phyloP scores from a whole-genome alignment of 2,329 filamentous ascomycete genomes.

The Fusarium sp. region DNA sequence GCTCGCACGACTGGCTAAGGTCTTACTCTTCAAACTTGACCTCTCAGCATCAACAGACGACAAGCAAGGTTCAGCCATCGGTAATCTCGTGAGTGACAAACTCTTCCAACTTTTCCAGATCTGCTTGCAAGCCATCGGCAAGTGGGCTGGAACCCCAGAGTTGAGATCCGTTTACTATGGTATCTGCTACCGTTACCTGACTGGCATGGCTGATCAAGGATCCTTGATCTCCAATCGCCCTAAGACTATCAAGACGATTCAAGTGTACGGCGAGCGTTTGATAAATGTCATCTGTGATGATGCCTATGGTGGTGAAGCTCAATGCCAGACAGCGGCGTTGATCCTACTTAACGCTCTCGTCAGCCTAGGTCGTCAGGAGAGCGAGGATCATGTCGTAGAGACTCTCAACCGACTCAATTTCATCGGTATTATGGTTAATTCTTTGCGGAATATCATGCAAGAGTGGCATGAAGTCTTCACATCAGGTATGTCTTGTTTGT shows the following conservation, averaged over 20 bases:
- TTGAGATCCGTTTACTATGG: constrained; percentile 90
- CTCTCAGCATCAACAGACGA: constrained; percentile 55
- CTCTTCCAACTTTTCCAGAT: constrained; percentile 92
- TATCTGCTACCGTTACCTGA: constrained; percentile 88
- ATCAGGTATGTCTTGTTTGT: constrained; percentile 60
- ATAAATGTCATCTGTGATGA: constrained; percentile 93
- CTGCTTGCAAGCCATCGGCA: constrained; percentile 81
- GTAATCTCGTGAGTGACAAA: constrained; percentile 86
- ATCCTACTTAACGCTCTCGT: constrained; percentile 85
- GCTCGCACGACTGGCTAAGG: constrained; percentile 79
- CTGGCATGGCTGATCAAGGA: constrained; percentile 71
- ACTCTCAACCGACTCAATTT: constrained; percentile 89
- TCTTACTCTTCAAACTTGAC: constrained; percentile 78
- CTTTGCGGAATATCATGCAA: constrained; percentile 79
- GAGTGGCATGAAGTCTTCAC: constrained; percentile 73
- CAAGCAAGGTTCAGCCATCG: constrained; percentile 61
- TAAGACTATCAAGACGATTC: constrained; percentile 79
- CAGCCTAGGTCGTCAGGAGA: constrained; percentile 76
- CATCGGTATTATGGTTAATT: constrained; percentile 88
- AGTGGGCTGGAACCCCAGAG: constrained; percentile 75
- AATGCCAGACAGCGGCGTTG: constrained; percentile 86
- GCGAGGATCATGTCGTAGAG: constrained; percentile 80
- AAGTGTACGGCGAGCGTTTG: constrained; percentile 77
- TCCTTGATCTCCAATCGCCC: constrained; percentile 60
- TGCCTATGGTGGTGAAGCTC: constrained; percentile 84